Conservation (phyloP, 2,329 filamentous ascomycete genomes). For the Xylariaceae sp. region DNA sequence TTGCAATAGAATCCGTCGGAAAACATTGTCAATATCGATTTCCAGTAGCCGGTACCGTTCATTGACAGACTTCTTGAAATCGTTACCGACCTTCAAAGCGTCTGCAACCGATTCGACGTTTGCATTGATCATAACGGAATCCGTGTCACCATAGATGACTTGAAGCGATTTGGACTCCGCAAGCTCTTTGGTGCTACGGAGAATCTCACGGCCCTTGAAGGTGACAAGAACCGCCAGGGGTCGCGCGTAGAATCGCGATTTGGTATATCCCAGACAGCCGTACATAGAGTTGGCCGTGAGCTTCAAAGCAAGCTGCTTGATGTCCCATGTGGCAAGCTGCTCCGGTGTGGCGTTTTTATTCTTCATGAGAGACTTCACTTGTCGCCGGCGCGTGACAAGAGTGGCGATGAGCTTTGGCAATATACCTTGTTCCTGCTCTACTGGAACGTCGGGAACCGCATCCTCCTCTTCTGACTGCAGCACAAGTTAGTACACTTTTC, state of each 20-base stretch:
- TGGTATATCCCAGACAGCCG: slow-evolving; percentile 93
- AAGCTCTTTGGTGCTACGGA: slow-evolving; percentile 90
- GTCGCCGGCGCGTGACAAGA: slow-evolving; percentile 78
- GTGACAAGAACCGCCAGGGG: slow-evolving; percentile 94
- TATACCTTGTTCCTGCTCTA: slow-evolving; percentile 73
- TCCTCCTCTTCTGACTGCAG: slow-evolving; percentile 71
- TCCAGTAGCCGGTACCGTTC: slow-evolving; percentile 87
- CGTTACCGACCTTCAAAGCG: slow-evolving; percentile 82
- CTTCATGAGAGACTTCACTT: slow-evolving; percentile 98
- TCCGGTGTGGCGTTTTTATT: slow-evolving; percentile 80
- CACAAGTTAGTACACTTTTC: slow-evolving; percentile 29
- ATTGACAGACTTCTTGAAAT: slow-evolving; percentile 94
- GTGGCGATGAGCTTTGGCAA: slow-evolving; percentile 87
- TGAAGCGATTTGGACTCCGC: slow-evolving; percentile 86
- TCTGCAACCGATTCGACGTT: slow-evolving; percentile 91
- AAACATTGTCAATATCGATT: slow-evolving; percentile 97
- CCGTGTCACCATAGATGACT: slow-evolving; percentile 98
- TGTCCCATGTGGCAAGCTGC: slow-evolving; percentile 91
- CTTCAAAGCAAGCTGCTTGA: slow-evolving; percentile 94
- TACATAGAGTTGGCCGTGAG: slow-evolving; percentile 99
- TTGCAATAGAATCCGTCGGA: slow-evolving; percentile 85
- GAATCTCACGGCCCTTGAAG: slow-evolving; percentile 94
- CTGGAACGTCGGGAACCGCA: slow-evolving; percentile 79
- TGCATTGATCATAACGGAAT: slow-evolving; percentile 99
- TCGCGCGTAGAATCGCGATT: slow-evolving; percentile 93